Evolutionary conservation across 2,329 filamentous ascomycete species (phyloP), one percentile per base, ranked within the genome.

Genomic region (Fusarium continuum): DNA sequence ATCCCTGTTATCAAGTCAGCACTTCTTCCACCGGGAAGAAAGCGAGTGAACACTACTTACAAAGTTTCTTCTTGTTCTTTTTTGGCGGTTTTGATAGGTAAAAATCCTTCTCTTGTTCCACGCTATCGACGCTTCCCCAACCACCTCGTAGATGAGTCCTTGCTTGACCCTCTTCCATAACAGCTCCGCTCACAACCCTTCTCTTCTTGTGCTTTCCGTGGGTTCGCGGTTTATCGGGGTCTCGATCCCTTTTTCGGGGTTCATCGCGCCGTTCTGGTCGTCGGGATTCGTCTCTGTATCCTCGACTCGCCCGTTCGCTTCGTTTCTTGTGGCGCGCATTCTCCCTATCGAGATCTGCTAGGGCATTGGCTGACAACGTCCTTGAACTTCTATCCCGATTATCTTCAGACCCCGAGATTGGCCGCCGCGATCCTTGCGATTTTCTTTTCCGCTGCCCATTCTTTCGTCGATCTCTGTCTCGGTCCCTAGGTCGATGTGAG

Each of bases 101-200:
- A 55, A 71, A 76, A 72, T 83, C 76, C 74, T 83, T 77, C 74
- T 84, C 81, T 70, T 61, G 48, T 35, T 82, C 76, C 70, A 78
- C 74, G 69, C 82, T 79, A 70, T 83, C 71, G 3, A 75, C 72
- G 45, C 74, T 76, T 66, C 74, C 74, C 13, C 70, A 53, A 4
- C 82, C 81, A 6, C 82, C 82, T 57, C 82, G 74, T 6, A 83
- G 48, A 3, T 73, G 75, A 6, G 75, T 74, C 17, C 65, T 72
- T 7, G 75, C 75, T n/a, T 79, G 76, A 1, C 89, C 89, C 73
- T 92, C 89, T 70, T 92, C 90, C 66, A 90, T 78, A 16, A 89
- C 77, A 0, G 88, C 87, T 17, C 89, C 89, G 61, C 89, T 92
- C 17, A 90, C 88, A n/a, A 91, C 80, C 59, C 90, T 79, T 53